A percentile compares a stretch with the other conserved stretches of the same genome.
These are phyloP conservation scores for Dysphania ambrosioides DNA, from an alignment of 148 eudicot genomes.

Conservation along the genomic window DNA sequence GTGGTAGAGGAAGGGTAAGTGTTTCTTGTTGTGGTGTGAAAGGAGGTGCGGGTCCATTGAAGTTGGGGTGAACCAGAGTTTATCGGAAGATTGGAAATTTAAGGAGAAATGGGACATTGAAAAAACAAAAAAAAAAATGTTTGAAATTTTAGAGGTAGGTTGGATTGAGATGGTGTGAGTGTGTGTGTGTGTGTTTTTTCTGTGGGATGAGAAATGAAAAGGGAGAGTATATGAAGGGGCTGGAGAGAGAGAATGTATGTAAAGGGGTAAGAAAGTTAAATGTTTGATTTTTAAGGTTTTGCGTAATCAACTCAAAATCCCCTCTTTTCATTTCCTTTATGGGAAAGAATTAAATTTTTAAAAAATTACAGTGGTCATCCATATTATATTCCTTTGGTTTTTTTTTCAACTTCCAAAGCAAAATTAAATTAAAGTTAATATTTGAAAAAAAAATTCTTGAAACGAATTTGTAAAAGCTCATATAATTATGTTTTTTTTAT, in stretches of 20 bases:
- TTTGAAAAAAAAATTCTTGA: too few relatives aligned
- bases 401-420: too few relatives aligned
- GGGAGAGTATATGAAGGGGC: neutral
- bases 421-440: too few relatives aligned
- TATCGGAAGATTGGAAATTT: conserved; percentile 21
- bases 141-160: too few relatives aligned
- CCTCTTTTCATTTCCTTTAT: neutral
- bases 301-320: conserved; percentile 9
- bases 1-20: conserved; percentile 15
- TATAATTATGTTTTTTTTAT: too few relatives aligned
- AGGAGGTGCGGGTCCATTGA: conserved; percentile 27
- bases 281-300: too few relatives aligned
- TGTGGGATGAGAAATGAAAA: neutral
- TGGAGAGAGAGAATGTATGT: neutral
- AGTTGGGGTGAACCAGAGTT: conserved; percentile 24
- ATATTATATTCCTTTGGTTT: too few relatives aligned
- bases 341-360: too few relatives aligned
- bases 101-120: conserved; percentile 29
- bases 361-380: too few relatives aligned
- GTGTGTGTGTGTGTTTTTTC: neutral
- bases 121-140: too few relatives aligned
- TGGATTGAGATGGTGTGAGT: neutral
- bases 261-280: too few relatives aligned
- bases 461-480: too few relatives aligned
- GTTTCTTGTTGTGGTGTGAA: conserved; percentile 9